Base-by-base conservation (phyloP, 805 yeast species). In the Kodamaea laetipori region DNA sequence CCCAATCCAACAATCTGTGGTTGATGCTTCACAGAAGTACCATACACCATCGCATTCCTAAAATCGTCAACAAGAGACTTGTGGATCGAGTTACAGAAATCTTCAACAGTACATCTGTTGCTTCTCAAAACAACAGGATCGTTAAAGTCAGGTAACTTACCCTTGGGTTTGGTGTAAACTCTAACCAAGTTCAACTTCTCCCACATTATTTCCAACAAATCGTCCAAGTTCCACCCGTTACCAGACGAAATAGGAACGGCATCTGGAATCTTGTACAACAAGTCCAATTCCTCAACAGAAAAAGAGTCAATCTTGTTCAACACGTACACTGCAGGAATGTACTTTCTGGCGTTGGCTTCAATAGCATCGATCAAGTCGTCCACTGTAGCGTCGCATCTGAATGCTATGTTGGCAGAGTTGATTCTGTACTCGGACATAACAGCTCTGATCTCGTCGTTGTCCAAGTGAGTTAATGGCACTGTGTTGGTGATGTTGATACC, bases 161-260 rank as follows among this genome's bases (percentile, higher is more conserved):
- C 98, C 75, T 90, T 94, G 41, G 99, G 99, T 60, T 92, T 94
- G 5, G 99, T 94, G 69, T 92, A 94, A 15, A 94, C 97, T 61
- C 99, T 82, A 31, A 92, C 98, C 58, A 94, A 73, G 54, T 87
- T 83, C 57, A 94, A 77, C 61, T 84, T 80, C 43, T 83, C 87
- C 99, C 99, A 94, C 98, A 94, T 94, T 62, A 81, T 74, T 59
- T 92, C 96, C 54, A 94, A 73, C 54, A 94, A 76, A 67, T 92
- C 98, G 66, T 94, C 99, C 60, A 94, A 73, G 62, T 94, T 94
- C 99, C 99, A 94, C 53, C 95, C 96, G 61, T 86, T 78, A 50
- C 95, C 98, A 6, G 97, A 86, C 7, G 97, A 87, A 48, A 94
- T 92, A 30, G 99, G 99, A 40, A 94, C 95, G 6, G 98, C 97